These are phyloP conservation scores for Amoeboaphelidium protococcarum DNA, from an alignment of 371 early-diverging fungal genomes.

Conservation along the genomic window DNA sequence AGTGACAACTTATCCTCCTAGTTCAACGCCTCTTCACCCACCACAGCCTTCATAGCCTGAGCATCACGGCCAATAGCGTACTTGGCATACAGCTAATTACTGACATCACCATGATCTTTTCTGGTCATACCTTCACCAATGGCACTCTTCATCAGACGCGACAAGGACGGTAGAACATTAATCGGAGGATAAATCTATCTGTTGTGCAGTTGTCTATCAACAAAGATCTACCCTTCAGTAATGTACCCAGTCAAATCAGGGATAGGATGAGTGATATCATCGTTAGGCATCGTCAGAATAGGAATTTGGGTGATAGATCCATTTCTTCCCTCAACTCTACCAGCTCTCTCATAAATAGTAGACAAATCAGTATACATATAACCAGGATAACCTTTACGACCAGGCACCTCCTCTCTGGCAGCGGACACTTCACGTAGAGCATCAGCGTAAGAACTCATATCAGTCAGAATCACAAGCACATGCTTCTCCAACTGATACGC, in stretches of 20 bases:
- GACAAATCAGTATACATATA: constrained; percentile 99
- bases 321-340: constrained; percentile 96
- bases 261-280: constrained; percentile 99
- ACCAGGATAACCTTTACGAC: constrained; percentile 99
- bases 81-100: constrained; percentile 99
- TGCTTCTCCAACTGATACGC: constrained; percentile 99
- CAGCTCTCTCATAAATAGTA: constrained; percentile 99
- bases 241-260: constrained; percentile 99
- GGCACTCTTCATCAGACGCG: constrained; percentile 99
- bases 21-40: constrained; percentile 98
- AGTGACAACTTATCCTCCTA: constrained; percentile 94
- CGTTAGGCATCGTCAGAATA: constrained; percentile 99
- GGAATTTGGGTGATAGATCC: constrained; percentile 99
- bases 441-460: constrained; percentile 99
- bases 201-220: constrained; percentile 98
- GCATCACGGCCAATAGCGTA: constrained; percentile 99
- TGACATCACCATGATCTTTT: constrained; percentile 99
- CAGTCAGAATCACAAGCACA: constrained; percentile 98
- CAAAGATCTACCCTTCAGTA: constrained; percentile 99
- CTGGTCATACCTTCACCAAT: constrained; percentile 98
- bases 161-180: constrained; percentile 97
- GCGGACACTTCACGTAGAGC: constrained; percentile 98
- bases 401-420: constrained; percentile 99
- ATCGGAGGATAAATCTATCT: constrained; percentile 99
- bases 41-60: constrained; percentile 99